Evolutionary conservation across 1,284 basidiomycete genomes (phyloP).

Genomic region (Leccinum griseonigrum): DNA sequence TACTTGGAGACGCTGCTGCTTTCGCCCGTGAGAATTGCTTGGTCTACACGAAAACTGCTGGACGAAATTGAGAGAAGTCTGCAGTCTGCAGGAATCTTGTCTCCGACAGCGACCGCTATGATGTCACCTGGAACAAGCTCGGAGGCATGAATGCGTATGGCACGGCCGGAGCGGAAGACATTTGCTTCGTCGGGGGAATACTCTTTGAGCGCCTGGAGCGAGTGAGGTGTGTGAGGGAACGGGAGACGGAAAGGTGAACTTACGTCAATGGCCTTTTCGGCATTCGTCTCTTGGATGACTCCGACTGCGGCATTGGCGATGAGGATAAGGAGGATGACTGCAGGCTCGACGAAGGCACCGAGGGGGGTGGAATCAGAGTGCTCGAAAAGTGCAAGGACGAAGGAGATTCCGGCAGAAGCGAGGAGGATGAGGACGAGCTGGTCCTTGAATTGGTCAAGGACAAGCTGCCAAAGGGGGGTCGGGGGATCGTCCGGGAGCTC

Average conservation of each 20-base stretch:
- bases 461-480: constrained; percentile 90
- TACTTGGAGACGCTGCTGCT: constrained; percentile 85
- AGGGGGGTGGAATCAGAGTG: constrained; percentile 64
- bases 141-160: constrained; percentile 76
- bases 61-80: constrained; percentile 86
- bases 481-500: constrained; percentile 88
- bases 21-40: constrained; percentile 94
- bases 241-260: constrained; percentile 34
- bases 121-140: constrained; percentile 94
- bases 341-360: constrained; percentile 88
- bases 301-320: constrained; percentile 93
- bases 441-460: constrained; percentile 97
- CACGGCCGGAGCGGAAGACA: constrained; percentile 73
- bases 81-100: constrained; percentile 94
- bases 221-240: constrained; percentile 2
- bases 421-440: constrained; percentile 94
- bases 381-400: constrained; percentile 86
- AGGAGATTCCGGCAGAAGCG: constrained; percentile 87
- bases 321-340: constrained; percentile 91
- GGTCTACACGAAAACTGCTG: constrained; percentile 90
- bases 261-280: constrained; percentile 94
- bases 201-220: constrained; percentile 80
- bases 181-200: constrained; percentile 95
- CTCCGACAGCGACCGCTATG: constrained; percentile 85
- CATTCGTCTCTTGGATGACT: constrained; percentile 92